These are phyloP conservation scores for Fusarium chuoi DNA, from an alignment of 2,329 filamentous ascomycete species.

Conservation along the genomic window DNA sequence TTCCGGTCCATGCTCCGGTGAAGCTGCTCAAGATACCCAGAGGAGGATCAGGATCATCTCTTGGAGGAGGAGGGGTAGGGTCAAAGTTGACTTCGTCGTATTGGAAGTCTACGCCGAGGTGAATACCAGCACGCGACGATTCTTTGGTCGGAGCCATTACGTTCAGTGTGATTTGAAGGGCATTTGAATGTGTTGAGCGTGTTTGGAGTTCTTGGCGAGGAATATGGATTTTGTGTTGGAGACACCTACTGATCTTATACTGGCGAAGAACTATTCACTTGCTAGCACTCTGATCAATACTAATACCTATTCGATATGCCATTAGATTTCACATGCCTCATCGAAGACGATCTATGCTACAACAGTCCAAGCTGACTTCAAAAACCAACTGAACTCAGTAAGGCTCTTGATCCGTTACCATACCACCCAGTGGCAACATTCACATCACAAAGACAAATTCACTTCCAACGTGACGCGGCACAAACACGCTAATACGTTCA, in stretches of 20 bases:
- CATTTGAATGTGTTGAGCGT: fast-evolving
- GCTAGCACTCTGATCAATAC: no score
- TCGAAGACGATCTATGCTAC: neutral
- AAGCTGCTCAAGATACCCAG: conserved; percentile 2
- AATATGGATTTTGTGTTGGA: neutral
- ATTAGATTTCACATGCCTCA: neutral
- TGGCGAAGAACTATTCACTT: fast-evolving
- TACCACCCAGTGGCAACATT: neutral
- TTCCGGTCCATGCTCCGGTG: neutral
- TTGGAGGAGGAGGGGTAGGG: neutral
- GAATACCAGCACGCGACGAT: neutral
- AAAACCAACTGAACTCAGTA: neutral
- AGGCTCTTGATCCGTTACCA: neutral
- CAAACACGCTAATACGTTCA: neutral
- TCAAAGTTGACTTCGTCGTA: conserved; percentile 11
- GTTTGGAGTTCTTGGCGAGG: neutral
- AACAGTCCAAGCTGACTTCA: neutral
- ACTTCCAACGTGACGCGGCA: neutral
- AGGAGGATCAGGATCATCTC: neutral
- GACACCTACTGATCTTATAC: neutral
- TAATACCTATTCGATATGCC: neutral
- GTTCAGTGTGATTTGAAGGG: neutral
- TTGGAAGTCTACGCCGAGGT: neutral
- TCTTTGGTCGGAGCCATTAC: neutral
- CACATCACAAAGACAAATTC: neutral